A percentile compares a stretch with the other conserved stretches of the same genome.
Conservation (phyloP, 148 eudicot species). For the Diospyros kaki region DNA sequence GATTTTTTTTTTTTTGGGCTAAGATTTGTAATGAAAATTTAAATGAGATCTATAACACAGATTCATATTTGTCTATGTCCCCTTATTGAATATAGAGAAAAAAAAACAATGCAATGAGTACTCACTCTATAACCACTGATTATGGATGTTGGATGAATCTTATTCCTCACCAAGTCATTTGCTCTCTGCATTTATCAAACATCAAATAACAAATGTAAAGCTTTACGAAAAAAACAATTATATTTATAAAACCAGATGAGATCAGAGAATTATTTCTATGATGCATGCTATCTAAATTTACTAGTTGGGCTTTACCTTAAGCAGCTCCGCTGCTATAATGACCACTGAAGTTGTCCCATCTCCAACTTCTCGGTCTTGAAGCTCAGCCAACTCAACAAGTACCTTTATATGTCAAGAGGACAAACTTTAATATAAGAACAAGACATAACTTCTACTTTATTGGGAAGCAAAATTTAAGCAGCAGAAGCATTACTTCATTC, state of each 20-base stretch:
- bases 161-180: constrained; percentile 88
- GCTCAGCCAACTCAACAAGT: constrained; percentile 97
- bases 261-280: background rate
- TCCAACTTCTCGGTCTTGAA: constrained; percentile 99
- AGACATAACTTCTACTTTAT: background rate
- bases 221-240: background rate
- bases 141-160: constrained; percentile 92
- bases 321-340: constrained; percentile 94
- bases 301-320: constrained; percentile 48
- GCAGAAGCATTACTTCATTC: background rate
- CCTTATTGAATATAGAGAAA: background rate
- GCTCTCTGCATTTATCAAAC: constrained; percentile 57
- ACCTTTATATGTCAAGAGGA: constrained; percentile 31
- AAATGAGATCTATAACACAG: background rate
- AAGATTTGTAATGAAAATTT: no score
- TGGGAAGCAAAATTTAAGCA: background rate
- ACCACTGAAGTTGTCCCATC: constrained; percentile 99
- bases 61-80: background rate
- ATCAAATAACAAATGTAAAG: background rate
- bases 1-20: no score
- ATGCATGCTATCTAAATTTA: background rate
- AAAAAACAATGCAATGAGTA: background rate
- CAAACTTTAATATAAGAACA: background rate
- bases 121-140: constrained; percentile 90
- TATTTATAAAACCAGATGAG: background rate